These are phyloP conservation scores for Lentinula sp. DNA, from an alignment of 768 basidiomycete genomes.

Conservation along the genomic window DNA sequence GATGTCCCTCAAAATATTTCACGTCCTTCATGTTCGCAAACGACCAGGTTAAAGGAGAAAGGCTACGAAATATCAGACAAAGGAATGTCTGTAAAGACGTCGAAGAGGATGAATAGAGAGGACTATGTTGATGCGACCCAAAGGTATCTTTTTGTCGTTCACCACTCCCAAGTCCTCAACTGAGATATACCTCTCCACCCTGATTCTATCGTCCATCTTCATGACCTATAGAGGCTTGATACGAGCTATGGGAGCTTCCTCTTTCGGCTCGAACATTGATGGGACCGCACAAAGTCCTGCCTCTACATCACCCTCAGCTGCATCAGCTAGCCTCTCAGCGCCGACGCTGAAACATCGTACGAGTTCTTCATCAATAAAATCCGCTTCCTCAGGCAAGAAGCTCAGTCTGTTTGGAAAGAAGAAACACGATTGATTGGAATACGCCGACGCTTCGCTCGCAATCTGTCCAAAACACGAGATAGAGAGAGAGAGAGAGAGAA, in stretches of 20 bases:
- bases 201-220: neutral
- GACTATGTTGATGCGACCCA: slow-evolving; percentile 72
- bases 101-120: slow-evolving; percentile 51
- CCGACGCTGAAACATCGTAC: slow-evolving; percentile 14
- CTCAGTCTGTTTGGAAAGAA: slow-evolving; percentile 6
- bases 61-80: slow-evolving; percentile 53
- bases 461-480: too few relatives aligned
- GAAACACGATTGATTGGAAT: slow-evolving; percentile 1
- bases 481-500: too few relatives aligned
- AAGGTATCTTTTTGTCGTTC: slow-evolving; percentile 33
- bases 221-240: slow-evolving; percentile 37
- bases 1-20: too few relatives aligned
- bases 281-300: slow-evolving; percentile 6
- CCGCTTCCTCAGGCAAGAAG: neutral
- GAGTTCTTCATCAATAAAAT: slow-evolving; percentile 17
- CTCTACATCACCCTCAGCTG: slow-evolving; percentile 1
- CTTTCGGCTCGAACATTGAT: slow-evolving; percentile 26
- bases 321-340: neutral
- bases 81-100: slow-evolving; percentile 64
- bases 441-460: too few relatives aligned
- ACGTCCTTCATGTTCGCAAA: neutral
- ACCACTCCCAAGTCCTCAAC: neutral
- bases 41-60: slow-evolving; percentile 43
- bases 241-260: slow-evolving; percentile 43
- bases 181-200: neutral